phyloP scores from a whole-genome alignment of 306 rosid genomes.

The Cicer cuneatum region DNA sequence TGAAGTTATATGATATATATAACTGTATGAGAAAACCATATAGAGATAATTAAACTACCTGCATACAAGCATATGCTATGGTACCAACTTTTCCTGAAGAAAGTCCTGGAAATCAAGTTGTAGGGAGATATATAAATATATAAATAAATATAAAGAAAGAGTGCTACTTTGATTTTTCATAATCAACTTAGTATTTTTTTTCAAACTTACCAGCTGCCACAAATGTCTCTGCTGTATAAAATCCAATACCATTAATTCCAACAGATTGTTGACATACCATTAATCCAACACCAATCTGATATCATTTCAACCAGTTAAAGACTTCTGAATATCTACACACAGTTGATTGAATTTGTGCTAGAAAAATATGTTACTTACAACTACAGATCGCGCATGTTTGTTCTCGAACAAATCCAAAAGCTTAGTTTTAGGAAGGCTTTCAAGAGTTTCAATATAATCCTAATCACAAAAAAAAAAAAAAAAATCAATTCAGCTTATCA shows the following conservation, averaged over 20 bases:
- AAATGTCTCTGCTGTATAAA: conserved; percentile 71
- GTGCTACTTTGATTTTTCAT: conserved; percentile 8
- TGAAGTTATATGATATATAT: conserved; percentile 6
- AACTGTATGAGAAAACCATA: conserved; percentile 6
- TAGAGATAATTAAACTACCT: conserved; percentile 50
- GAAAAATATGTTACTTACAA: conserved; percentile 55
- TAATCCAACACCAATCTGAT: conserved; percentile 81
- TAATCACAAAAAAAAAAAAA: conserved; percentile 28
- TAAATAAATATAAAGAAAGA: conserved; percentile 2
- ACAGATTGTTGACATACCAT: conserved; percentile 82
- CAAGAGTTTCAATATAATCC: conserved; percentile 75
- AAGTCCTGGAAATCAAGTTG: conserved; percentile 56
- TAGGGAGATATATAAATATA: not conserved
- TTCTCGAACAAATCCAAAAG: conserved; percentile 66
- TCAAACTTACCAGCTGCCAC: conserved; percentile 64
- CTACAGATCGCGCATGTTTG: conserved; percentile 64
- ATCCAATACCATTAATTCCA: conserved; percentile 75
- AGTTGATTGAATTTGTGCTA: conserved; percentile 10
- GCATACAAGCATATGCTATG: conserved; percentile 72
- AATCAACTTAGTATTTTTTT: conserved; percentile 1
- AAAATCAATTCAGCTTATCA: conserved; percentile 27
- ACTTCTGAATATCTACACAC: not conserved
- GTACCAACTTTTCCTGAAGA: conserved; percentile 71
- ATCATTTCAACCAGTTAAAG: conserved; percentile 35
- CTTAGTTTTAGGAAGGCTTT: conserved; percentile 61